These are phyloP conservation scores for Xanthoconium separans DNA, from an alignment of 1,284 basidiomycete genomes.

Conservation along the genomic window DNA sequence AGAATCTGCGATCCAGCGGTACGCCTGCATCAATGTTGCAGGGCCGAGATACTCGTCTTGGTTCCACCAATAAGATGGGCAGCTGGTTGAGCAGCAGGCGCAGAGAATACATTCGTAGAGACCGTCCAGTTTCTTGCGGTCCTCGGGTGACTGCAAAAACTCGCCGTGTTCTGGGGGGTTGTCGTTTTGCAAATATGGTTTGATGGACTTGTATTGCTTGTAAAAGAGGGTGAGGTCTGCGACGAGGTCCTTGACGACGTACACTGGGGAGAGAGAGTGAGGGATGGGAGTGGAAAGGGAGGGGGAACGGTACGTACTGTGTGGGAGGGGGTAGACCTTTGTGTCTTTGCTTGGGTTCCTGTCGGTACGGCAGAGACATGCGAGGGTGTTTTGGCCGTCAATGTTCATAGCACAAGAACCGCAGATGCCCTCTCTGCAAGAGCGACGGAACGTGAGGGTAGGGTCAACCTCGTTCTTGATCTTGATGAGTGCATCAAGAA, in stretches of 20 bases:
- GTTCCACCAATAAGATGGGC: constrained; percentile 99
- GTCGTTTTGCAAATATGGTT: constrained; percentile 93
- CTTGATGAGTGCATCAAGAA: constrained; percentile 94
- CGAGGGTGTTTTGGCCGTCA: constrained; percentile 96
- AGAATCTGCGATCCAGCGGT: constrained; percentile 98
- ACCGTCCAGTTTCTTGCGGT: constrained; percentile 95
- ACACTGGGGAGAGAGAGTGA: constrained; percentile 61
- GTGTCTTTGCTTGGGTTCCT: constrained; percentile 67
- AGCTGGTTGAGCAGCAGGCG: constrained; percentile 95
- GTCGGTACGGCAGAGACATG: constrained; percentile 96
- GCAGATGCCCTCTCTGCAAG: constrained; percentile 97
- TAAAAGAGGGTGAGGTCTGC: constrained; percentile 90
- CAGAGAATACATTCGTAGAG: constrained; percentile 96
- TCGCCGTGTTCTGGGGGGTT: constrained; percentile 84
- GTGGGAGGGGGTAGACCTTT: constrained; percentile 98
- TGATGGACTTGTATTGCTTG: constrained; percentile 99
- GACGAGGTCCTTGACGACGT: constrained; percentile 98
- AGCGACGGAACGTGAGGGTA: constrained; percentile 94
- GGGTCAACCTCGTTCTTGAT: constrained; percentile 99
- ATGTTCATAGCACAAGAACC: constrained; percentile 99
- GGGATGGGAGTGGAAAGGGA: not conserved
- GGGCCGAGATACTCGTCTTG: constrained; percentile 98
- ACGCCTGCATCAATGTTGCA: constrained; percentile 93
- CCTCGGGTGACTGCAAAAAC: constrained; percentile 87
- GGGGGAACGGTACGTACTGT: constrained; percentile 63